Percentiles rank a stretch among this genome's conserved stretches.
Evolutionary conservation across 2,329 filamentous ascomycete genomes (phyloP).

Genomic region (Cryoendolithus antarcticus): DNA sequence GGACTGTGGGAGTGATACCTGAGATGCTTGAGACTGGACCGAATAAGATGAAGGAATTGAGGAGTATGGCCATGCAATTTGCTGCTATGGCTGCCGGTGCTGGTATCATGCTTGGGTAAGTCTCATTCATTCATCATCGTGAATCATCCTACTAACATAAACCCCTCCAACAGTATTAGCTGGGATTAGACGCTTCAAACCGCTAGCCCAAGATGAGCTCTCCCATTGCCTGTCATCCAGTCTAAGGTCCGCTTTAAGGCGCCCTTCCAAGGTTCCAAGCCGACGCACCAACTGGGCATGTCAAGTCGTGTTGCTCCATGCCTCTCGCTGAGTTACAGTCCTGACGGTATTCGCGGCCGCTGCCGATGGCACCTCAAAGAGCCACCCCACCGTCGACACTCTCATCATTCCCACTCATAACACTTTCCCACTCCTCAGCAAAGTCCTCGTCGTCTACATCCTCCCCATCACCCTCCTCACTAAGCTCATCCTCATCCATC

Average conservation of each 20-base stretch:
- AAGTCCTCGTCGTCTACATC: not conserved
- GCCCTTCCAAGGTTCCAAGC: not conserved
- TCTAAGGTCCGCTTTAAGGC: not conserved
- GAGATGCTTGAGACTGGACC: slow-evolving; percentile 84
- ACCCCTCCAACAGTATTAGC: slow-evolving; percentile 4
- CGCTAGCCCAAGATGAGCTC: not conserved
- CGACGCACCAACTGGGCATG: not conserved
- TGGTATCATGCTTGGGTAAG: slow-evolving; percentile 69
- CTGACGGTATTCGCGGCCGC: no score
- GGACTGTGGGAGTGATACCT: slow-evolving; percentile 88
- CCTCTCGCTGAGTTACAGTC: no score
- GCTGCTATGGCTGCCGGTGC: slow-evolving; percentile 73
- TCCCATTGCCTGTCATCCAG: not conserved
- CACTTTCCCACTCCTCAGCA: slow-evolving; percentile 5
- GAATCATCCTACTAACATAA: not conserved
- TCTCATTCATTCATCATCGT: not conserved
- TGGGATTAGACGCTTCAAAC: slow-evolving; percentile 1
- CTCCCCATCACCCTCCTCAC: not conserved
- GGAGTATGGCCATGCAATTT: slow-evolving; percentile 75
- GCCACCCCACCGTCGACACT: not conserved
- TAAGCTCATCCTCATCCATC: no score
- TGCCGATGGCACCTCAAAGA: not conserved
- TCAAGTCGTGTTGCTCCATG: no score
- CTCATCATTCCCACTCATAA: slow-evolving; percentile 1
- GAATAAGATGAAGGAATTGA: slow-evolving; percentile 61